Conservation (phyloP, 1,284 basidiomycete genomes). For the Wolfiporia cocos region DNA sequence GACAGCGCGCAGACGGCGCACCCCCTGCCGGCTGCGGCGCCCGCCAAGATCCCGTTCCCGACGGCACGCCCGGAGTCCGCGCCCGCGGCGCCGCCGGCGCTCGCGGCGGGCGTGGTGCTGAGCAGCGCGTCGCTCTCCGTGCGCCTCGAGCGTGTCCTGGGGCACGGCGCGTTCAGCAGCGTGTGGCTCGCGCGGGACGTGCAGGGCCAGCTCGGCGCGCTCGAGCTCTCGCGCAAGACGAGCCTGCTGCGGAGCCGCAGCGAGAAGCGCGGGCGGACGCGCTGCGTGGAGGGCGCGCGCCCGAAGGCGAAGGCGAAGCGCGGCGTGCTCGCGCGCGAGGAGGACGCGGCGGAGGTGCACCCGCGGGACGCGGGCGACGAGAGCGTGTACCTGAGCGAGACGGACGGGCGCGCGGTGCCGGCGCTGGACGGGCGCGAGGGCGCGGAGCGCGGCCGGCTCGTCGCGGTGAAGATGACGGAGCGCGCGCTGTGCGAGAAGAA, state of each 20-base stretch:
- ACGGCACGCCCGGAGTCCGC: slow-evolving; percentile 1
- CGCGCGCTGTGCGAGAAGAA: slow-evolving; percentile 47
- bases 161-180: slow-evolving; percentile 70
- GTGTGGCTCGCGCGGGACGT: slow-evolving; percentile 70
- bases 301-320: slow-evolving; percentile 10
- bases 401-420: slow-evolving; percentile 1
- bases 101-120: slow-evolving; percentile 17
- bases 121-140: slow-evolving; percentile 24
- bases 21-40: slow-evolving; percentile 5
- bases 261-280: slow-evolving; percentile 22
- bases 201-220: slow-evolving; percentile 29
- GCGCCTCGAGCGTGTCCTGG: slow-evolving; percentile 50
- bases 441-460: slow-evolving; percentile 33
- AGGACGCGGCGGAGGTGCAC: slow-evolving; percentile 10
- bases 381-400: slow-evolving; percentile 9
- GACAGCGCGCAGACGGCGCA: slow-evolving; percentile 3
- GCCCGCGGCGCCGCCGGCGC: slow-evolving; percentile 3
- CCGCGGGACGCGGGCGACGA: slow-evolving; percentile 13
- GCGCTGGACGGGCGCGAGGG: too few species aligned
- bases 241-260: slow-evolving; percentile 23
- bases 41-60: slow-evolving; percentile 12
- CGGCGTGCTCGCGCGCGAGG: slow-evolving; percentile 4
- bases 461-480: slow-evolving; percentile 85
- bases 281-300: slow-evolving; percentile 18
- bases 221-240: slow-evolving; percentile 32